Conservation (phyloP, 2,329 filamentous ascomycete genomes). For the Orbilia blumenaviensis region DNA sequence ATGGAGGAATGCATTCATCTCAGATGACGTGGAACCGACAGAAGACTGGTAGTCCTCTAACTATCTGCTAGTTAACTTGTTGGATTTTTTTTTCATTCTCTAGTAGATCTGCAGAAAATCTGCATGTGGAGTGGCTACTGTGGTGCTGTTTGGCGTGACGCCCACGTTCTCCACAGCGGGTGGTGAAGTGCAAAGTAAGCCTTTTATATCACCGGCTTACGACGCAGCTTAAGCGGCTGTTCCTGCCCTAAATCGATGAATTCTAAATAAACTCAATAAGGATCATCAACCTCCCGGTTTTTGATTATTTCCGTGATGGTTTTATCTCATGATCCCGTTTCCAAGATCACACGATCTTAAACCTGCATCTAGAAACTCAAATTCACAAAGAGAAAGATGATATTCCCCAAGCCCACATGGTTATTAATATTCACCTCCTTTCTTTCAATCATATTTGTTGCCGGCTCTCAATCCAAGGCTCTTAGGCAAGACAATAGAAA, state of each 20-base stretch:
- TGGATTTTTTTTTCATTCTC: neutral
- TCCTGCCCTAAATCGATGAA: neutral
- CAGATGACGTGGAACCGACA: neutral
- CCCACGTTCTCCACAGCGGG: slow-evolving; percentile 11
- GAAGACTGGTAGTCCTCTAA: neutral
- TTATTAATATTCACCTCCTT: neutral
- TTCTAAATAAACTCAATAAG: neutral
- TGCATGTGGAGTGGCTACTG: too few species aligned
- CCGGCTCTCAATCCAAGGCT: neutral
- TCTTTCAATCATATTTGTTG: neutral
- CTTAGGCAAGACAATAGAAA: neutral
- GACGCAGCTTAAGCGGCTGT: slow-evolving; percentile 5
- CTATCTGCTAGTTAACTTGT: neutral
- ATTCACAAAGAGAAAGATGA: neutral
- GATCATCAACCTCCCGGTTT: slow-evolving; percentile 13
- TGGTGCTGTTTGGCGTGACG: neutral
- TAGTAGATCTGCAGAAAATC: neutral
- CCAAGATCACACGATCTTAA: neutral
- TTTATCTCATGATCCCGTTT: neutral
- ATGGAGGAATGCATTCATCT: neutral
- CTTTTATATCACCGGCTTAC: slow-evolving; percentile 21
- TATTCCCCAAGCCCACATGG: neutral
- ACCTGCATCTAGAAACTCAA: neutral
- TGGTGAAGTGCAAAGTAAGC: slow-evolving; percentile 5
- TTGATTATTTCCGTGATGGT: neutral